Evolutionary conservation across 805 yeast species (phyloP).

Genomic region (Kazachstania viticola): DNA sequence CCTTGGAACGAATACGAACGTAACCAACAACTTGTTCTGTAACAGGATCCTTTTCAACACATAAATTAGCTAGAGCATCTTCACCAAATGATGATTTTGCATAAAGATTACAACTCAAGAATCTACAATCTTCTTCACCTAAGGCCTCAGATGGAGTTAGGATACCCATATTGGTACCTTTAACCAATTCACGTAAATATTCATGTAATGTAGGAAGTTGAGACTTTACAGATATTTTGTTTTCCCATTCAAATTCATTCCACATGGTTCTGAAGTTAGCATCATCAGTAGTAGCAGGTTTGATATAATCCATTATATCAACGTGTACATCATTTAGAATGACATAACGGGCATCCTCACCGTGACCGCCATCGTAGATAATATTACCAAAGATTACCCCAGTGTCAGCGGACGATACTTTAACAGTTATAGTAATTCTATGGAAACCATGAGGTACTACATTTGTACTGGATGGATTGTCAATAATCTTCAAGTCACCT

Average conservation of each 20-base stretch:
- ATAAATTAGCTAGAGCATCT: slow-evolving; percentile 90
- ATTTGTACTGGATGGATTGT: slow-evolving; percentile 79
- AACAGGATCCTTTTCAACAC: slow-evolving; percentile 69
- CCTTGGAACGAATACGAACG: slow-evolving; percentile 92
- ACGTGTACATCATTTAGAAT: slow-evolving; percentile 90
- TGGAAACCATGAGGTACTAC: slow-evolving; percentile 97
- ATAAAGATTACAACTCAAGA: slow-evolving; percentile 87
- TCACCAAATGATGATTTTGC: slow-evolving; percentile 92
- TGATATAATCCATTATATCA: slow-evolving; percentile 93
- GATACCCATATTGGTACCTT: slow-evolving; percentile 87
- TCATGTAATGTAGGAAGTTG: slow-evolving; percentile 54
- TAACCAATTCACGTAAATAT: slow-evolving; percentile 56
- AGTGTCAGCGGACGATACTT: slow-evolving; percentile 94
- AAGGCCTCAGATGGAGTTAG: slow-evolving; percentile 86
- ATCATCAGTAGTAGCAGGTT: slow-evolving; percentile 87
- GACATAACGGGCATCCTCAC: slow-evolving; percentile 79
- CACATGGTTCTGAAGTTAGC: slow-evolving; percentile 92
- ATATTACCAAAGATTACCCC: slow-evolving; percentile 97
- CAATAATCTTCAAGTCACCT: slow-evolving; percentile 92
- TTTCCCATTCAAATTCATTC: slow-evolving; percentile 99
- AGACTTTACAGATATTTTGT: slow-evolving; percentile 82
- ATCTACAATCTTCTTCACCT: slow-evolving; percentile 67
- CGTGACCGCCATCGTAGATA: slow-evolving; percentile 91
- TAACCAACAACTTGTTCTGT: slow-evolving; percentile 77
- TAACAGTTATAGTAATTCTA: slow-evolving; percentile 75